Evolutionary conservation across 306 rosid species (phyloP), one percentile per base, ranked within the genome.

Genomic region (Spatholobus suberectus): DNA sequence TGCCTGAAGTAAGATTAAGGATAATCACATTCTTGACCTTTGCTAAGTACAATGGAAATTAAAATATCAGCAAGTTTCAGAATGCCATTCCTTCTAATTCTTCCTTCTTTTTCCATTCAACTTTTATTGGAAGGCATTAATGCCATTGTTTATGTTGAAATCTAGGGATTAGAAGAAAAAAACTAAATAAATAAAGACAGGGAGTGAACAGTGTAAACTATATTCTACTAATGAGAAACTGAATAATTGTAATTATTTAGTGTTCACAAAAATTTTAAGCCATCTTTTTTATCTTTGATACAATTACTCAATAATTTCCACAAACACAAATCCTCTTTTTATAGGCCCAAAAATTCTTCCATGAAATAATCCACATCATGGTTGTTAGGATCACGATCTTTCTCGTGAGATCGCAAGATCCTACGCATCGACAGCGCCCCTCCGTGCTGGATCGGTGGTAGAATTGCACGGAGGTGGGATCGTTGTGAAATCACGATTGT

Each of bases 1-100:
- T 0, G 94, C 95, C 97, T 95, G 89, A 79, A 85, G 58, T 59
- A 82, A 77, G 75, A 70, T 41, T 51, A 71, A 59, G 83, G 62
- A 13, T 34, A 44, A 76, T 81, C 62, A 80, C 37, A 51, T 77
- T 83, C 44, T 23, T 21, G 46, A 82, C 38, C 38, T 62, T 71
- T 13, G 35, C 41, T 2, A 54, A 63, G 75, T 65, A 78, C 75
- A 0, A 14, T 34, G 23, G 47, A 73, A 83, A 58, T 75, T 58
- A 68, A 85, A 68, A 67, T 74, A 80, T 66, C 70, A 61, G 47
- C 34, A 54, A 80, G 55, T 20, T 81, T 41, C 57, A 70, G 35
- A 75, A 70, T 15, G 17, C 29, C 66, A 21, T 69, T 47, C 77
- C 58, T 26, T 75, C 51, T 27, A 49, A 14, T 57, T 44, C 61